phyloP scores from a whole-genome alignment of 2,329 filamentous ascomycete genomes.

The Pestalotiopsis sp. region DNA sequence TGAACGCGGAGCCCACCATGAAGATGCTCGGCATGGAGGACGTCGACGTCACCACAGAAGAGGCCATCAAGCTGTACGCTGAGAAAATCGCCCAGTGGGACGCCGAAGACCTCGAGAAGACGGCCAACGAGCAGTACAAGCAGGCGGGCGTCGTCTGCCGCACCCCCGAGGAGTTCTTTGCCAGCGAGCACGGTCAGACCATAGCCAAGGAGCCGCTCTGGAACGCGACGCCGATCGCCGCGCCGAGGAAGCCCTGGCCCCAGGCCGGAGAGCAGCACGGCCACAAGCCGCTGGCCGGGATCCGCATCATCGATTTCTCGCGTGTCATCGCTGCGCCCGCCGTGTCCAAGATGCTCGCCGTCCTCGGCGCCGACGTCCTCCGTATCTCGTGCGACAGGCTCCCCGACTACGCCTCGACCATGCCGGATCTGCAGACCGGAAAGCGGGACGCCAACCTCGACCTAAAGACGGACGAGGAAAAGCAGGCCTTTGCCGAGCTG shows the following conservation, averaged over 20 bases:
- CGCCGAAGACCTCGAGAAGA: constrained; percentile 27
- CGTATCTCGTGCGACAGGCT: constrained; percentile 68
- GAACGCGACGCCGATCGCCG: constrained; percentile 12
- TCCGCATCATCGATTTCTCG: constrained; percentile 74
- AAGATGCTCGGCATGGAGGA: constrained; percentile 26
- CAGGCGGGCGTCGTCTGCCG: constrained; percentile 33
- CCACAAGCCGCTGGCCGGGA: constrained; percentile 45
- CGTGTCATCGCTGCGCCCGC: constrained; percentile 76
- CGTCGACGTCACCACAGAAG: constrained; percentile 23
- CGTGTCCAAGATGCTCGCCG: constrained; percentile 67
- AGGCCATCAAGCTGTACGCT: constrained; percentile 24
- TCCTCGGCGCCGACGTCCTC: constrained; percentile 73
- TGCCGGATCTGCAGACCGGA: constrained; percentile 64
- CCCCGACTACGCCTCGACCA: constrained; percentile 69
- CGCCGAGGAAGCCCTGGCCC: constrained; percentile 20
- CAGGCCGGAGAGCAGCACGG: constrained; percentile 22
- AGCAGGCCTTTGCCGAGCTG: constrained; percentile 57
- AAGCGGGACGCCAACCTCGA: constrained; percentile 68
- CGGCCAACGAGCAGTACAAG: constrained; percentile 31
- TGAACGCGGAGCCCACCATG: constrained; percentile 31
- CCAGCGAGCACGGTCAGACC: constrained; percentile 13
- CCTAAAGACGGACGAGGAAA: constrained; percentile 55
- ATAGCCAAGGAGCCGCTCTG: constrained; percentile 25
- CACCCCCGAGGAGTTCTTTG: constrained; percentile 32
- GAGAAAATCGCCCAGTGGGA: constrained; percentile 25